These are phyloP conservation scores for Hippophae tibetana DNA, from an alignment of 306 rosid genomes.

Conservation along the genomic window DNA sequence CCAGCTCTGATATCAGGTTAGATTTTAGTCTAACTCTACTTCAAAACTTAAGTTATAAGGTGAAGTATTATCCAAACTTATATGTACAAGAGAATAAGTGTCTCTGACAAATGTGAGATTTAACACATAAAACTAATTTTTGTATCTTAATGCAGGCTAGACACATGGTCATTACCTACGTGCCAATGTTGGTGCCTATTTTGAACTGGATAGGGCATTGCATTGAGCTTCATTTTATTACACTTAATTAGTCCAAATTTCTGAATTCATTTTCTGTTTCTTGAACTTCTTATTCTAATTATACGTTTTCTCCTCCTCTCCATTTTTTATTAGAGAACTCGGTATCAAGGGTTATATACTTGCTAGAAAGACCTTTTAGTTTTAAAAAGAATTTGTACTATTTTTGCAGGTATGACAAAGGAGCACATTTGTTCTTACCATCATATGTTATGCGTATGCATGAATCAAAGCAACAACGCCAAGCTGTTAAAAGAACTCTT, in stretches of 20 bases:
- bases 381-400: slow-evolving; percentile 13
- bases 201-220: slow-evolving; percentile 74
- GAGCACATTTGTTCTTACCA: slow-evolving; percentile 85
- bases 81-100: too few species aligned
- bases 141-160: too few species aligned
- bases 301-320: not conserved
- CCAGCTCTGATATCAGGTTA: too few species aligned
- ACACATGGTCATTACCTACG: too few species aligned
- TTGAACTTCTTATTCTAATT: not conserved
- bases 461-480: slow-evolving; percentile 92
- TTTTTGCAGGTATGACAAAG: slow-evolving; percentile 67
- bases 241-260: not conserved
- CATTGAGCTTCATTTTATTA: slow-evolving; percentile 1
- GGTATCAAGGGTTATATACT: not conserved
- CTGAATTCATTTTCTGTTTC: not conserved
- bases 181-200: slow-evolving; percentile 97
- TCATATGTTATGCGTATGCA: slow-evolving; percentile 87
- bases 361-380: not conserved
- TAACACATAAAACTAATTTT: too few species aligned
- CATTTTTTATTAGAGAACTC: not conserved
- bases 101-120: too few species aligned
- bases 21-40: too few species aligned
- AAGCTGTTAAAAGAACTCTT: slow-evolving; percentile 64
- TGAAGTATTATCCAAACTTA: too few species aligned
- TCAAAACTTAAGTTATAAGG: too few species aligned